phyloP scores from a whole-genome alignment of 176 grass and related monocot genomes.

The Eremochloa ophiuroides region DNA sequence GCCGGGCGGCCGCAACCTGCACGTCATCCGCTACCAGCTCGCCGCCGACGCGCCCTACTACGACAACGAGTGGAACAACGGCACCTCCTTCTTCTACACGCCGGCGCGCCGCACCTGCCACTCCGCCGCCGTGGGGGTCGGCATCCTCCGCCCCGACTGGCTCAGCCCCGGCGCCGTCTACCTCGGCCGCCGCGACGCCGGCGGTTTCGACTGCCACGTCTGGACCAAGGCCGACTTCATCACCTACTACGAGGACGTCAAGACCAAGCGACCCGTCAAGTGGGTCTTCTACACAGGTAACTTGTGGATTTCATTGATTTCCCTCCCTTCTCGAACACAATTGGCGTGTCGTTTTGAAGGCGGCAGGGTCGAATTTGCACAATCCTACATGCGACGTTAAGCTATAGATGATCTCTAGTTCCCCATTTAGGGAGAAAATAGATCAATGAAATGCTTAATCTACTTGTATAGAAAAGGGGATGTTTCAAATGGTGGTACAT shows the following conservation, averaged over 20 bases:
- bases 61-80: conserved; percentile 77
- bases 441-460: not conserved
- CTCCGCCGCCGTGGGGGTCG: conserved; percentile 39
- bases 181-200: conserved; percentile 42
- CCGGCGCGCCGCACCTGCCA: conserved; percentile 32
- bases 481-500: not conserved
- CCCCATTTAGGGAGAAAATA: not conserved
- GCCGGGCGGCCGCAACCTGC: conserved; percentile 68
- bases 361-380: not conserved
- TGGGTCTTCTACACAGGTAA: conserved; percentile 65
- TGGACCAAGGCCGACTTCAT: conserved; percentile 71
- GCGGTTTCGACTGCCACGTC: conserved; percentile 54
- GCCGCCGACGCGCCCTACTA: conserved; percentile 41
- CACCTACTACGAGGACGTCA: conserved; percentile 72
- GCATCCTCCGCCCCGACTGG: conserved; percentile 61
- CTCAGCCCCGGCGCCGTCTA: conserved; percentile 40
- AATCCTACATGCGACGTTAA: not conserved
- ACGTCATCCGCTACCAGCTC: conserved; percentile 55
- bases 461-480: not conserved
- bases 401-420: not conserved
- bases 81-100: conserved; percentile 69
- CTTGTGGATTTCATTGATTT: not conserved
- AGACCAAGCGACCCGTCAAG: conserved; percentile 51
- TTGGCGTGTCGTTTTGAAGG: not conserved
- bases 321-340: not conserved